Evolutionary conservation across 768 basidiomycete species (phyloP).

Genomic region (Leccinum boreale): DNA sequence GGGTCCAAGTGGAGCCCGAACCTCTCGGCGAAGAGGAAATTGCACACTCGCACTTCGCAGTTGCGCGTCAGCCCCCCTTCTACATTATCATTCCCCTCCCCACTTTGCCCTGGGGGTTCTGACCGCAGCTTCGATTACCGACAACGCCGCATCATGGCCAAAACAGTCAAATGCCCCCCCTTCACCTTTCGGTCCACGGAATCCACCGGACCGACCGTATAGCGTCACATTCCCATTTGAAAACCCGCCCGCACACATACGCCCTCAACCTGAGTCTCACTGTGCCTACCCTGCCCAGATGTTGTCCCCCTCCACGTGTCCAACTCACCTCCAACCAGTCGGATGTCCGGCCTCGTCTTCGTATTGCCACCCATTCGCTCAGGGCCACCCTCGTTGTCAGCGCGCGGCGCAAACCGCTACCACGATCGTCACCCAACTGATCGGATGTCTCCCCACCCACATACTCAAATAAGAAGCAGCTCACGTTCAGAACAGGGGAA

Average conservation of each 20-base stretch:
- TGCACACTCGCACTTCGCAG: not conserved
- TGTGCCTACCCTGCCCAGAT: not conserved
- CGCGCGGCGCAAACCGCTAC: constrained; percentile 15
- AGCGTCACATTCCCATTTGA: constrained; percentile 5
- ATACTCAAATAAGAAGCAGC: not conserved
- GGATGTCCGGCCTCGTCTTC: constrained; percentile 5
- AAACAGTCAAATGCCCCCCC: not conserved
- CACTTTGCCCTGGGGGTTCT: not conserved
- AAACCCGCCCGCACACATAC: constrained; percentile 1
- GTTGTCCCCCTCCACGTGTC: constrained; percentile 7
- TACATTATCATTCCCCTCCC: not conserved
- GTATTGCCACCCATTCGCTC: constrained; percentile 4
- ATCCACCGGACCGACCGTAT: not conserved
- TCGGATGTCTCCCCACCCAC: constrained; percentile 7
- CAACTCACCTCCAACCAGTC: not conserved
- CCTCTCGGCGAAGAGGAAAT: not conserved
- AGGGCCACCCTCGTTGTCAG: constrained; percentile 21
- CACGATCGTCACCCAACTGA: constrained; percentile 8
- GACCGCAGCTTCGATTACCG: not conserved
- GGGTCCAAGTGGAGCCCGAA: not conserved
- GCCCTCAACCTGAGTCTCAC: constrained; percentile 21
- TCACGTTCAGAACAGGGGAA: constrained; percentile 2
- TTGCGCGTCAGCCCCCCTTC: not conserved
- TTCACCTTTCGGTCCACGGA: not conserved
- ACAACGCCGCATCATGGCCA: not conserved